These are phyloP conservation scores for Cicer chorassanicum DNA, from an alignment of 306 rosid species.

Conservation along the genomic window DNA sequence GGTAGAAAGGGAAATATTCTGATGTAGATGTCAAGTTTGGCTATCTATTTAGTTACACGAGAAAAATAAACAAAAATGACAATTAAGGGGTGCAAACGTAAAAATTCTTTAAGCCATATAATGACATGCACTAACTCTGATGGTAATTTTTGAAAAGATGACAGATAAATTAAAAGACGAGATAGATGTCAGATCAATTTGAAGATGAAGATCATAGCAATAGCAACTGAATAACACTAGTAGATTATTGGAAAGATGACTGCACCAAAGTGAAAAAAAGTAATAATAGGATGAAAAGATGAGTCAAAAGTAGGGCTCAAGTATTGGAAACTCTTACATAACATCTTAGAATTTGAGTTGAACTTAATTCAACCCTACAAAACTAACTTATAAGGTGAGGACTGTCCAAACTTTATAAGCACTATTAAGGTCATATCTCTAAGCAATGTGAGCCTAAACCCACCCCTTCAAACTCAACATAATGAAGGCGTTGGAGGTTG, in stretches of 20 bases:
- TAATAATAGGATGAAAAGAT: conserved; percentile 1
- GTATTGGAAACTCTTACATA: conserved; percentile 4
- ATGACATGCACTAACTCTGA: conserved; percentile 14
- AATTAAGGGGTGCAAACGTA: background rate
- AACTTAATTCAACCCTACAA: background rate
- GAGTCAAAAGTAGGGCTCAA: background rate
- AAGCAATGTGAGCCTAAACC: background rate
- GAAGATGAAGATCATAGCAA: conserved; percentile 28
- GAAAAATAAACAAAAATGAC: background rate
- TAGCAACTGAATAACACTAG: background rate
- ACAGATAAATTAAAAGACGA: background rate
- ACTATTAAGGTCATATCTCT: background rate
- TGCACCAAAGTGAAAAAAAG: background rate
- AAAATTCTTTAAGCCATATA: conserved; percentile 2
- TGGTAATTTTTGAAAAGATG: background rate
- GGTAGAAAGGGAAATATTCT: conserved; percentile 1
- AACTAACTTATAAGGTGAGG: background rate
- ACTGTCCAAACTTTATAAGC: background rate
- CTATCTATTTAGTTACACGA: background rate
- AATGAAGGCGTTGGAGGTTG: background rate
- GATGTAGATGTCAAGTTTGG: conserved; percentile 20
- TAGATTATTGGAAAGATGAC: background rate
- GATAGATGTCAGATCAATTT: conserved; percentile 23
- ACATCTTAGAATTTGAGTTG: background rate
- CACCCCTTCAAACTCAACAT: conserved; percentile 3